These are phyloP conservation scores for Paecilomyces formosus DNA, from an alignment of 2,329 filamentous ascomycete species.

Conservation along the genomic window DNA sequence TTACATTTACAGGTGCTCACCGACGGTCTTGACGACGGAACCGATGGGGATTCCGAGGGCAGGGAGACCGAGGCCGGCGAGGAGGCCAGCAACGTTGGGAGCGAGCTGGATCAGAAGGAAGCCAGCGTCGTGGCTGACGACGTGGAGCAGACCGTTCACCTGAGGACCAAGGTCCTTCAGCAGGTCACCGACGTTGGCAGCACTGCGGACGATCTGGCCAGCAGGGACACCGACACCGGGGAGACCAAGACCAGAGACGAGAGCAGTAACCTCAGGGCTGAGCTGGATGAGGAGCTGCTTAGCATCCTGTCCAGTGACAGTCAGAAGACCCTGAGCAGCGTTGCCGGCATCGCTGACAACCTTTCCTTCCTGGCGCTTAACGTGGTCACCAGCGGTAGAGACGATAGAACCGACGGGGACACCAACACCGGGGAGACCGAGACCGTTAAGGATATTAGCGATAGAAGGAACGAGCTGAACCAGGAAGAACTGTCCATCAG, in stretches of 20 bases:
- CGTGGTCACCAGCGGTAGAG: slow-evolving; percentile 9
- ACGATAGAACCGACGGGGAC: slow-evolving; percentile 20
- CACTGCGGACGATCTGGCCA: slow-evolving; percentile 19
- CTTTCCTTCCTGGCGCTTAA: slow-evolving; percentile 7
- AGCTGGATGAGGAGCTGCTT: slow-evolving; percentile 22
- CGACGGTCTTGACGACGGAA: slow-evolving; percentile 17
- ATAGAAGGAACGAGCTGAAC: slow-evolving; percentile 15
- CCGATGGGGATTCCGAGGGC: slow-evolving; percentile 20
- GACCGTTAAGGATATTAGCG: slow-evolving; percentile 13
- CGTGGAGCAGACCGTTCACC: slow-evolving; percentile 21
- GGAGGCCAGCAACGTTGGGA: slow-evolving; percentile 17
- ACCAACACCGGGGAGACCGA: slow-evolving; percentile 19
- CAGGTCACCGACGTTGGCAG: slow-evolving; percentile 17
- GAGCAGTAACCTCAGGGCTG: slow-evolving; percentile 19
- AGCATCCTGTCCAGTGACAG: slow-evolving; percentile 19
- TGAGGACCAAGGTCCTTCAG: slow-evolving; percentile 15
- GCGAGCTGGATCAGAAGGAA: slow-evolving; percentile 24
- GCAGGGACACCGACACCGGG: slow-evolving; percentile 15
- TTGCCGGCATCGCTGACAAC: not conserved
- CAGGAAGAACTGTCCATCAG: slow-evolving; percentile 14
- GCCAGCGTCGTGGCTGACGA: slow-evolving; percentile 20
- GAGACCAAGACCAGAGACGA: slow-evolving; percentile 22
- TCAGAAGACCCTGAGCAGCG: slow-evolving; percentile 7
- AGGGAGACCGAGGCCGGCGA: slow-evolving; percentile 22
- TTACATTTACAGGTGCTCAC: slow-evolving; percentile 10